These are phyloP conservation scores for Helicocarpus griseus DNA, from an alignment of 2,329 filamentous ascomycete genomes.

Conservation along the genomic window DNA sequence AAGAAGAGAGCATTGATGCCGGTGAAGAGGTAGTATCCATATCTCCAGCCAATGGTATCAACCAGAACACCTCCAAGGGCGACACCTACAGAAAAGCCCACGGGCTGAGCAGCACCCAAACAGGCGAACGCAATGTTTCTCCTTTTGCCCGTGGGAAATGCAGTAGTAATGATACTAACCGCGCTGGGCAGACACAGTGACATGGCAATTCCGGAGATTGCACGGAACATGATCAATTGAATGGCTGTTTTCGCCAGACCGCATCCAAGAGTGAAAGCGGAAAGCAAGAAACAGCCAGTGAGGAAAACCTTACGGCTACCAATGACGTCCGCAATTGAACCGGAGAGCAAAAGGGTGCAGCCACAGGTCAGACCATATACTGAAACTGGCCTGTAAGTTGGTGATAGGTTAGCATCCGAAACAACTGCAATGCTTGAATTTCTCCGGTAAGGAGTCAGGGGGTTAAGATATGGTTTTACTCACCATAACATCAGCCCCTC, in stretches of 20 bases:
- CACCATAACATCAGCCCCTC: constrained; percentile 18
- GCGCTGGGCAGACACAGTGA: constrained; percentile 39
- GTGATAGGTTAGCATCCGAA: neutral
- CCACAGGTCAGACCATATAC: constrained; percentile 33
- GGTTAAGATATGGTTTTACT: neutral
- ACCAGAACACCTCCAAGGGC: constrained; percentile 43
- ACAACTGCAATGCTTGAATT: neutral
- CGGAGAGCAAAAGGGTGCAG: constrained; percentile 38
- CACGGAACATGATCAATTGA: constrained; percentile 38
- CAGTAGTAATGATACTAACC: constrained; percentile 38
- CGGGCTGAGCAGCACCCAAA: constrained; percentile 39
- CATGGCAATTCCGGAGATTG: constrained; percentile 34
- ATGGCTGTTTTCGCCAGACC: constrained; percentile 27
- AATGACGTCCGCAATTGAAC: constrained; percentile 41
- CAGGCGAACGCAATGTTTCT: constrained; percentile 43
- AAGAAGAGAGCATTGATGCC: constrained; percentile 34
- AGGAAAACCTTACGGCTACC: constrained; percentile 39
- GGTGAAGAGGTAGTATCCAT: constrained; percentile 41
- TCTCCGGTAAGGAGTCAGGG: no score
- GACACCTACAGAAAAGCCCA: constrained; percentile 42
- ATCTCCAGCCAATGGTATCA: constrained; percentile 42
- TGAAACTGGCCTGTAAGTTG: constrained; percentile 14
- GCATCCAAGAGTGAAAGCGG: constrained; percentile 32
- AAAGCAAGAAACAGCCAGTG: constrained; percentile 33
- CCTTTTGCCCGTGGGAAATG: constrained; percentile 33